These are phyloP conservation scores for Solanum neorickii DNA, from an alignment of 257 asterid genomes.

Conservation along the genomic window DNA sequence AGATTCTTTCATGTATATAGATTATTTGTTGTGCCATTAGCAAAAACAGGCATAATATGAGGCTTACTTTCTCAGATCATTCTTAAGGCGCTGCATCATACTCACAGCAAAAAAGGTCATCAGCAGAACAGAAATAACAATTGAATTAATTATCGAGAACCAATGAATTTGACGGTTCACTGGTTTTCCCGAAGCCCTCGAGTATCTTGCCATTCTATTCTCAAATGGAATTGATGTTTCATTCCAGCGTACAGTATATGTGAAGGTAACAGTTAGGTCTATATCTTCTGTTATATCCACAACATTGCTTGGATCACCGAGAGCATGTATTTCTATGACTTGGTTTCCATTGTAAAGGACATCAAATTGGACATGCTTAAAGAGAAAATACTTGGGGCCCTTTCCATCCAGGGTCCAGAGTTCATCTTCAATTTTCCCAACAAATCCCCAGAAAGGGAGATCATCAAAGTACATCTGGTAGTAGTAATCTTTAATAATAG, in stretches of 20 bases:
- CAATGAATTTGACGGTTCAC: constrained; percentile 48
- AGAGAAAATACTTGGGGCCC: constrained; percentile 48
- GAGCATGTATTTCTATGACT: constrained; percentile 59
- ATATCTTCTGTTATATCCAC: constrained; percentile 57
- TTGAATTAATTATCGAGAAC: constrained; percentile 61
- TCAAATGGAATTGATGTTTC: constrained; percentile 29
- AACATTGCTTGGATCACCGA: constrained; percentile 58
- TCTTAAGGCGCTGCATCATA: constrained; percentile 56
- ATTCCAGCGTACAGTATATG: constrained; percentile 62
- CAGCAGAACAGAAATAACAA: constrained; percentile 45
- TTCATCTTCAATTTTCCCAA: constrained; percentile 75
- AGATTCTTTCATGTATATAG: background rate
- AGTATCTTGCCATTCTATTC: constrained; percentile 60
- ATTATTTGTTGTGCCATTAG: background rate
- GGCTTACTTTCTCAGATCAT: constrained; percentile 66
- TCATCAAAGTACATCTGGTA: constrained; percentile 81
- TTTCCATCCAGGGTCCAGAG: constrained; percentile 26
- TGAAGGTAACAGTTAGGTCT: constrained; percentile 41
- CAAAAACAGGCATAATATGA: constrained; percentile 7
- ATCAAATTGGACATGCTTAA: constrained; percentile 60
- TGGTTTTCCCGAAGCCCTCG: constrained; percentile 40
- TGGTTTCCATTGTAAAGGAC: constrained; percentile 57
- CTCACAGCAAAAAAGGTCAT: constrained; percentile 46
- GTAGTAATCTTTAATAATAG: constrained; percentile 54
- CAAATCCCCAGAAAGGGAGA: constrained; percentile 91